phyloP scores from a whole-genome alignment of 768 basidiomycete genomes.

The Pleurotus salmoneostramineus region DNA sequence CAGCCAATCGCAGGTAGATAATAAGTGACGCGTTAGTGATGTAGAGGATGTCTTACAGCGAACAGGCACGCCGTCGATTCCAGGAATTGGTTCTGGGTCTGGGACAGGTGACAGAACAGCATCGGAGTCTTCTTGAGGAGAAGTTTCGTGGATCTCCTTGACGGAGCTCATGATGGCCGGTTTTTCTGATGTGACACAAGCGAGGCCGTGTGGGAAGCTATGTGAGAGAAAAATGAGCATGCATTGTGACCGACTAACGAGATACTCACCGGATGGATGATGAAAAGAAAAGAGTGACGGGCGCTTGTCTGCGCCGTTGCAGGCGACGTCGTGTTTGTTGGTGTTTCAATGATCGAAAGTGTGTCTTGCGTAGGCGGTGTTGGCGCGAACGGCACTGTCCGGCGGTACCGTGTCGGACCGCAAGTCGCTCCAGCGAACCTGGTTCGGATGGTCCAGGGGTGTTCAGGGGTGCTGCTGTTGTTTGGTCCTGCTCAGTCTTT shows the following conservation, averaged over 20 bases:
- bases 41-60: conserved; percentile 57
- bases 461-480: no score
- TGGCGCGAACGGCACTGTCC: conserved; percentile 6
- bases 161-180: conserved; percentile 3
- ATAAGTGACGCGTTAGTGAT: conserved; percentile 12
- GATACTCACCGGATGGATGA: no score
- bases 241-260: no score
- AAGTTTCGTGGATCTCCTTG: conserved; percentile 18
- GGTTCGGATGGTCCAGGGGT: no score
- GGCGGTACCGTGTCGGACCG: neutral
- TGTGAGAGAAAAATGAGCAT: neutral
- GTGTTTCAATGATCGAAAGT: neutral
- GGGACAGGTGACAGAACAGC: conserved; percentile 37
- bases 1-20: conserved; percentile 9
- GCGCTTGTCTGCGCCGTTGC: no score
- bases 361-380: no score
- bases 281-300: no score
- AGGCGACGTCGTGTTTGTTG: neutral
- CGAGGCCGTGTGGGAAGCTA: neutral
- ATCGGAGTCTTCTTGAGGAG: conserved; percentile 66
- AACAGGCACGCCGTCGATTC: conserved; percentile 70
- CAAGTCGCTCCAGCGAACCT: no score
- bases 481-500: no score
- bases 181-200: conserved; percentile 3
- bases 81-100: conserved; percentile 68